Evolutionary conservation across 306 rosid genomes (phyloP).

Genomic region (Neltuma alba): DNA sequence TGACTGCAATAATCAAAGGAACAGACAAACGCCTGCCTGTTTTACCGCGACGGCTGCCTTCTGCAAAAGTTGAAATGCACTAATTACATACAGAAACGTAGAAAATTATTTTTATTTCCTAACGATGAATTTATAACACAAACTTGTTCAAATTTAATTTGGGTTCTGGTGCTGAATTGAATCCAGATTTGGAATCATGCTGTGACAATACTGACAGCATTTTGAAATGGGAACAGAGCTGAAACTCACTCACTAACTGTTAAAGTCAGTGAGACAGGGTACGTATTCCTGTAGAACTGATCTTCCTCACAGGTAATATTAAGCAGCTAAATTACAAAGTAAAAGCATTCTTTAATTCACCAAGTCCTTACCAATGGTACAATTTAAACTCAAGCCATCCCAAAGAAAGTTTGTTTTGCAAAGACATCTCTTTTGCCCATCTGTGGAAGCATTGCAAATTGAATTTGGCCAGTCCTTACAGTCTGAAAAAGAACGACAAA

Average conservation of each 20-base stretch:
- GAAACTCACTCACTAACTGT: neutral
- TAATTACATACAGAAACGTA: neutral
- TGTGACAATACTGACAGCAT: neutral
- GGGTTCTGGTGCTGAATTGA: neutral
- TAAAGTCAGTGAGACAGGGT: neutral
- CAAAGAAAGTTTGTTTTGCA: slow-evolving; percentile 54
- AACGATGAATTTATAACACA: neutral
- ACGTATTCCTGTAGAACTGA: neutral
- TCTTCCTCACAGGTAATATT: neutral
- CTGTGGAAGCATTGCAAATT: slow-evolving; percentile 53
- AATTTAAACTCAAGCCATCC: slow-evolving; percentile 64
- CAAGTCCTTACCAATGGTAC: slow-evolving; percentile 53
- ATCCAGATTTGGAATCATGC: slow-evolving; percentile 9
- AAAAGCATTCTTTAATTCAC: neutral
- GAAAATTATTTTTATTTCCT: neutral
- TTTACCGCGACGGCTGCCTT: slow-evolving; percentile 33
- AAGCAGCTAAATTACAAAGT: neutral
- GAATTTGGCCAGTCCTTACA: slow-evolving; percentile 77
- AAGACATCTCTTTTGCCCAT: slow-evolving; percentile 61
- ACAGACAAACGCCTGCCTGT: slow-evolving; percentile 34
- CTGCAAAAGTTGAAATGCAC: slow-evolving; percentile 39
- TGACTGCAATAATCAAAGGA: slow-evolving; percentile 48
- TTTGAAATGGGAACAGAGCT: neutral
- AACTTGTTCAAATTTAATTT: neutral
- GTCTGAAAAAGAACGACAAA: slow-evolving; percentile 58